Evolutionary conservation across 176 grass and related monocot genomes (phyloP).

Genomic region (Luzula sylvatica): DNA sequence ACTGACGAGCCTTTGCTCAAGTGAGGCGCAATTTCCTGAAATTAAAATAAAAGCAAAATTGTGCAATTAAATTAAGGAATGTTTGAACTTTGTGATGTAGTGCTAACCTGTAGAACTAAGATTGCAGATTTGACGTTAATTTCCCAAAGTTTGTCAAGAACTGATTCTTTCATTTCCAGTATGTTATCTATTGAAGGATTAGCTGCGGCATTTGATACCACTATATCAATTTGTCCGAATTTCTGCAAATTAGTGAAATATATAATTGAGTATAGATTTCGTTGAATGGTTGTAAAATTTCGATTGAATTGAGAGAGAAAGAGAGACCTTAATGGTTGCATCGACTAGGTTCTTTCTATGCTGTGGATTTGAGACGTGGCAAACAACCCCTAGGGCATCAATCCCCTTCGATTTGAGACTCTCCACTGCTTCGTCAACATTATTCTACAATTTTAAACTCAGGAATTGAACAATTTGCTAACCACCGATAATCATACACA

Average conservation of each 20-base stretch:
- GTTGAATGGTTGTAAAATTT: neutral
- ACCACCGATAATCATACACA: neutral
- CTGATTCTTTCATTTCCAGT: conserved; percentile 59
- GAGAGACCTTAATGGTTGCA: conserved; percentile 53
- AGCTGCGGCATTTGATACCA: conserved; percentile 87
- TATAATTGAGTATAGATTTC: neutral
- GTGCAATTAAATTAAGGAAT: neutral
- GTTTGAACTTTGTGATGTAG: neutral
- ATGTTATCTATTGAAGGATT: conserved; percentile 72
- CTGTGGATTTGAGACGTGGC: conserved; percentile 70
- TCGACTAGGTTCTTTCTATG: conserved; percentile 74
- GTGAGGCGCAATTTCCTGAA: conserved; percentile 47
- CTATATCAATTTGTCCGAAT: conserved; percentile 79
- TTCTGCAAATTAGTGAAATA: conserved; percentile 38
- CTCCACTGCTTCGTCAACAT: conserved; percentile 70
- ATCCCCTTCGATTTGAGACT: conserved; percentile 60
- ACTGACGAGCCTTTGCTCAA: conserved; percentile 79
- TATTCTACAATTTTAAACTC: conserved; percentile 42
- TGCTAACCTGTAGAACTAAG: conserved; percentile 83
- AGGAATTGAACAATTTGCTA: neutral
- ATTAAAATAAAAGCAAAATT: conserved; percentile 10
- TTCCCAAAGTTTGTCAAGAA: conserved; percentile 93
- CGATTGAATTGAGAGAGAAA: neutral
- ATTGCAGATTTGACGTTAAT: conserved; percentile 92
- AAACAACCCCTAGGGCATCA: conserved; percentile 50